A percentile compares a stretch with the other conserved stretches of the same genome.
Evolutionary conservation across 2,329 filamentous ascomycete genomes (phyloP).

Genomic region (Fusarium sp.): DNA sequence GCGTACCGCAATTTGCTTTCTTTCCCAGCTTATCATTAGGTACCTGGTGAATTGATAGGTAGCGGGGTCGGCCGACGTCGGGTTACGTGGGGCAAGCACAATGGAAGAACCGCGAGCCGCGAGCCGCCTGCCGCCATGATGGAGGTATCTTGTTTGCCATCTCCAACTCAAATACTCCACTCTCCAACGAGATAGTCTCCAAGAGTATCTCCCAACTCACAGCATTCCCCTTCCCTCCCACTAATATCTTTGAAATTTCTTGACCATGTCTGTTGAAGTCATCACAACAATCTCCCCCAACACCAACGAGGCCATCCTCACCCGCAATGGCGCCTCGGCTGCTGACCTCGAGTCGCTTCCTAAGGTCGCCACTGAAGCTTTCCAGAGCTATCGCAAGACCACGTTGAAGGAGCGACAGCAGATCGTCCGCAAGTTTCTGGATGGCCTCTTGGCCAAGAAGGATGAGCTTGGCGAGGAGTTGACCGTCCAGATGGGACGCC

Average conservation of each 20-base stretch:
- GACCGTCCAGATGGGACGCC: constrained; percentile 95
- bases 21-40: constrained; percentile 16
- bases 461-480: constrained; percentile 88
- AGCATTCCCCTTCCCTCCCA: constrained; percentile 8
- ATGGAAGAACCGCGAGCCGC: constrained; percentile 36
- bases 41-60: constrained; percentile 1
- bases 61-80: constrained; percentile 47
- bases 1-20: neutral
- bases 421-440: constrained; percentile 86
- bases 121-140: constrained; percentile 35
- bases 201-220: constrained; percentile 4
- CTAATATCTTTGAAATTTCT: constrained; percentile 10
- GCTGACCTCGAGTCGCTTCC: constrained; percentile 82
- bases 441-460: constrained; percentile 78
- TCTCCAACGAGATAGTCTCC: constrained; percentile 37
- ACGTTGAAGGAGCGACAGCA: constrained; percentile 81
- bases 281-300: constrained; percentile 89
- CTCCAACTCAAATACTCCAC: constrained; percentile 44
- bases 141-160: constrained; percentile 30
- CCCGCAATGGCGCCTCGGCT: constrained; percentile 80
- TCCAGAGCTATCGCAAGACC: constrained; percentile 83
- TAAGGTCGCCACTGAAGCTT: constrained; percentile 80
- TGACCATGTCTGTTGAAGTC: constrained; percentile 74
- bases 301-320: constrained; percentile 88
- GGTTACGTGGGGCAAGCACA: constrained; percentile 49